Evolutionary conservation across 2,329 filamentous ascomycete species (phyloP).

Genomic region (Talaromyces sp.): DNA sequence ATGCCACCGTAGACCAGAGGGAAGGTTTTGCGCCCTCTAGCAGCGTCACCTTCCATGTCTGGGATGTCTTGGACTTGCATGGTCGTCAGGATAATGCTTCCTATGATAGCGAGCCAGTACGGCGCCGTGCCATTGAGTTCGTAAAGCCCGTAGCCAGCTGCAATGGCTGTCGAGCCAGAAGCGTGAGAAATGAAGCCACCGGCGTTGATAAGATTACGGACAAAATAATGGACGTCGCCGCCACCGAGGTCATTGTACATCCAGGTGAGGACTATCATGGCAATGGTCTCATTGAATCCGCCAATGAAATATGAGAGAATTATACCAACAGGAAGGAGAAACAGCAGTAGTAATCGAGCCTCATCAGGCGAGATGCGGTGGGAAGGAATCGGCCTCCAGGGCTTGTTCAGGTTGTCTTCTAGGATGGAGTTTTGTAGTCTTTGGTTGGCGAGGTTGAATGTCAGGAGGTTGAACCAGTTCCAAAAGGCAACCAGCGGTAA

Average conservation of each 20-base stretch:
- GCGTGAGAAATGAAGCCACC: constrained; percentile 24
- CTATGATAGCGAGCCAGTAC: constrained; percentile 14
- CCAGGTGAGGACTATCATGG: constrained; percentile 9
- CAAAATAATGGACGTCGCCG: constrained; percentile 22
- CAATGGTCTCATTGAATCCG: constrained; percentile 4
- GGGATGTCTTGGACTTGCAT: constrained; percentile 36
- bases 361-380: constrained; percentile 17
- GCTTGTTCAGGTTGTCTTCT: constrained; percentile 42
- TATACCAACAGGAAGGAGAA: not conserved
- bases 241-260: constrained; percentile 20
- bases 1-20: constrained; percentile 10
- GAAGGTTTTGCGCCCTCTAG: constrained; percentile 2
- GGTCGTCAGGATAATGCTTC: constrained; percentile 27
- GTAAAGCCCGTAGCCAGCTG: not conserved
- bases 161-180: constrained; percentile 25
- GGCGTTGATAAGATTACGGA: constrained; percentile 28
- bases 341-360: constrained; percentile 14
- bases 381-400: constrained; percentile 28
- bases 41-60: constrained; percentile 28
- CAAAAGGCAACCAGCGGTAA: constrained; percentile 14
- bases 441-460: constrained; percentile 38
- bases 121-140: not conserved
- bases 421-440: constrained; percentile 25
- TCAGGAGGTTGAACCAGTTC: constrained; percentile 24
- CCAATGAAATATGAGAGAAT: constrained; percentile 10